Evolutionary conservation across 1,284 basidiomycete species (phyloP), one percentile per base, ranked within the genome.

Genomic region (Kalmanozyma brasiliensis): DNA sequence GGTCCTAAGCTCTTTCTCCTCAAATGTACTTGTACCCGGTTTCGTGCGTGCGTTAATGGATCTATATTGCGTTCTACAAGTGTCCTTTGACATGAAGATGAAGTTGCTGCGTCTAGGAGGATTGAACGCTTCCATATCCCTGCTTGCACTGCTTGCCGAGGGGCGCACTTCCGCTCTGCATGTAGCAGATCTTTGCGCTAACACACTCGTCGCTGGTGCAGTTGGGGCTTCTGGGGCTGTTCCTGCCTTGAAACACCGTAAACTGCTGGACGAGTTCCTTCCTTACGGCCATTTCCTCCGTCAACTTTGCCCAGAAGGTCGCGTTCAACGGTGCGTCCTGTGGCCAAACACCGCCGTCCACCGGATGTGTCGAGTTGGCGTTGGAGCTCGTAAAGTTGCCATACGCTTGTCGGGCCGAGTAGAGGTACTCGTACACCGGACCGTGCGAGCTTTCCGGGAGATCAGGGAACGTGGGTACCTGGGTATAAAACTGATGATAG

Each of bases 241-340:
- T 85, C 81, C 91, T 90, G 42, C 90, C 89, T 81, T 91, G 90
- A 74, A 88, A 86, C 0, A 85, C 86, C 61, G 87, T 90, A 84
- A 91, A 92, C 20, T 83, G 84, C 86, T 90, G 67, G 4, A 91
- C 86, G 6, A 92, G 83, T 22, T 85, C 84, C 2, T 85, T 78
- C 64, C 91, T 84, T 4, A 81, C 78, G 67, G 86, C 84, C 90
- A 92, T 91, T 46, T 82, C 83, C 84, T 92, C 90, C 3, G 91
- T 92, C 36, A 92, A 87, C 23, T 83, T 85, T 73, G 91, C 90
- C 90, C 90, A 92, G 88, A 89, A 92, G 6, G 91, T 91, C 16
- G 89, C 90, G 72, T 92, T 92, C 55, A 92, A 82, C 0, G 91
- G 90, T 62, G 90, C 90, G 44, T 85, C 84, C 5, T 82, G 76